Base-by-base conservation (phyloP, 805 yeast species). In the Kluyveromyces lactis region DNA sequence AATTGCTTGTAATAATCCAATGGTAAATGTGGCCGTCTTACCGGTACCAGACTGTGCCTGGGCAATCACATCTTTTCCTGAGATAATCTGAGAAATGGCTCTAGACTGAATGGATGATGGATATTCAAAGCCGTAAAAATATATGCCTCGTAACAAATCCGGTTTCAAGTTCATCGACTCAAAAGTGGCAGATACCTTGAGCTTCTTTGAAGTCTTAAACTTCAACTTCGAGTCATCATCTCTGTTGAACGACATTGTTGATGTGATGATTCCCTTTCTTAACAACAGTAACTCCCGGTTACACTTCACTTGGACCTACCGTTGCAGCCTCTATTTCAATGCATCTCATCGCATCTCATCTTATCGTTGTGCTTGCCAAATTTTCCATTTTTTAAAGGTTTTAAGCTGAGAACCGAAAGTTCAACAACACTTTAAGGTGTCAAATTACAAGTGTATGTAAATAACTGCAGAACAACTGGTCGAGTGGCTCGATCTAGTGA, bases 21-120 rank as follows among this genome's bases (percentile, higher is more conserved):
- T 90, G 39, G 97, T 75, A 67, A 92, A 92, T n/a, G 98, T 92
- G 36, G 97, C 98, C 2, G 98, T 92, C 66, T 92, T 92, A 66
- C 98, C 98, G 18, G 98, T 92, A 60, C 98, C 98, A 8, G 96
- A 86, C 65, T 92, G 98, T 31, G 98, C 97, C 67, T 92, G 98
- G 36, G 97, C 97, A 44, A 92, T 79, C 28, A 87, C 89, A 63
- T 92, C 98, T 61, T 86, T 79, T 26, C 97, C 97, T 50, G 80
- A 77, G 50, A 87, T 85, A 60, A 92, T 89, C 59, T 94, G 98
- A 61, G 84, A 71, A 49, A 92, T 92, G 41, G 97, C 98, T 60
- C 97, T 76, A 50, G 90, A 87, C 68, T 92, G 98, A 67, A 92
- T 90, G 26, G 98, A 87, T 26, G 97, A 87, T 38, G 98, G 98